Evolutionary conservation across 2,329 filamentous ascomycete species (phyloP).

Genomic region (Aspergillus neoniger): DNA sequence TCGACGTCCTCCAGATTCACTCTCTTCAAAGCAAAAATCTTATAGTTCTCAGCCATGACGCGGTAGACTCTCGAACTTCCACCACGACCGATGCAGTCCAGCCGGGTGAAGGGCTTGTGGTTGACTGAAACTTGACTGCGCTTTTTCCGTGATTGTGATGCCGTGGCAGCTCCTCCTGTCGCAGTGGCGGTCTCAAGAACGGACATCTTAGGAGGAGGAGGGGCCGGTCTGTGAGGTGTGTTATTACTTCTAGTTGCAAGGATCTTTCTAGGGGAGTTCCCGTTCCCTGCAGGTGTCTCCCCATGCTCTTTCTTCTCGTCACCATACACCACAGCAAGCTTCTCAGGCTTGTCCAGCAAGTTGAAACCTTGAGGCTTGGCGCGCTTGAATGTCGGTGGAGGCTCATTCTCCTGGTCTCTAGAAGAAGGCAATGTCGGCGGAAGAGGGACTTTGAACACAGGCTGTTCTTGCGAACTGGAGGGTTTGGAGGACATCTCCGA

Average conservation of each 20-base stretch:
- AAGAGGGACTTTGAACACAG: conserved; percentile 61
- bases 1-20: conserved; percentile 91
- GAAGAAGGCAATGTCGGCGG: conserved; percentile 61
- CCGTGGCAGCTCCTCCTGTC: conserved; percentile 75
- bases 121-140: conserved; percentile 85
- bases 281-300: conserved; percentile 46
- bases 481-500: conserved; percentile 43
- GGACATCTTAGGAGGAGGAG: conserved; percentile 92
- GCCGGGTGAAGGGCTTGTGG: conserved; percentile 82
- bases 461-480: conserved; percentile 47
- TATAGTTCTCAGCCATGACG: conserved; percentile 95
- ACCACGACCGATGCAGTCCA: conserved; percentile 88
- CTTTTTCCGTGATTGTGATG: conserved; percentile 71
- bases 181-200: conserved; percentile 89
- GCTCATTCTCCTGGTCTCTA: conserved; percentile 84
- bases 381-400: conserved; percentile 67
- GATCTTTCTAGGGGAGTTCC: conserved; percentile 46
- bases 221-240: conserved; percentile 76
- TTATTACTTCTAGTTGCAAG: conserved; percentile 61
- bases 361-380: conserved; percentile 59
- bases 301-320: conserved; percentile 46
- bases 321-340: conserved; percentile 53
- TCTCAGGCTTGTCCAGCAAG: conserved; percentile 59
- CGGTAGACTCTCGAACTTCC: conserved; percentile 94
- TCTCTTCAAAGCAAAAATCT: conserved; percentile 89